phyloP scores from a whole-genome alignment of 192 early-diverging fungal species.

The Physocladia obscura region DNA sequence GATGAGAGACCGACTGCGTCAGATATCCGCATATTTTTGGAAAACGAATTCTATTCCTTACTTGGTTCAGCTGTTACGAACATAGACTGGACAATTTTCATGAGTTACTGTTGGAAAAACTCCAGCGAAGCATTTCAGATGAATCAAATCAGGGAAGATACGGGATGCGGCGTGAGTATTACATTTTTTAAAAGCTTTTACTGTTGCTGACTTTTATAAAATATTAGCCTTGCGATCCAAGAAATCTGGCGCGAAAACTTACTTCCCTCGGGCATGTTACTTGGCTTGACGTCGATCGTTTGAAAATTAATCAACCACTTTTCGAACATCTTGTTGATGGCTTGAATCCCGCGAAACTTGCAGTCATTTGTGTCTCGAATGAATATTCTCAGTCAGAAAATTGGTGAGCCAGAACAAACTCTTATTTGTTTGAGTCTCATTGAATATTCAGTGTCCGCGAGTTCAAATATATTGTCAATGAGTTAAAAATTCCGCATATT shows the following conservation, averaged over 20 bases:
- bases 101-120: conserved; percentile 22
- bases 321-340: conserved; percentile 12
- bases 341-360: conserved; percentile 6
- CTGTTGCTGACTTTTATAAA: background rate
- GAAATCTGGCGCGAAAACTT: background rate
- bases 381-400: conserved; percentile 19
- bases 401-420: background rate
- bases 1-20: background rate
- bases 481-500: conserved; percentile 3
- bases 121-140: conserved; percentile 14
- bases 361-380: conserved; percentile 24
- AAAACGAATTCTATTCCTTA: background rate
- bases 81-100: conserved; percentile 19
- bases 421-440: background rate
- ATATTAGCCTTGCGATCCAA: conserved; percentile 17
- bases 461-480: conserved; percentile 1
- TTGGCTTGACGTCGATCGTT: conserved; percentile 20
- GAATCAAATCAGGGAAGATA: background rate
- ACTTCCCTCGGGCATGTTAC: conserved; percentile 7
- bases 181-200: background rate
- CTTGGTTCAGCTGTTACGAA: background rate
- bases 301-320: conserved; percentile 3
- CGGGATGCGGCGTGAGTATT: conserved; percentile 13
- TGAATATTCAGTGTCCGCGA: conserved; percentile 1
- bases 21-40: background rate